Evolutionary conservation across 1,139 yeast species (phyloP).

Genomic region (Candida anutae): DNA sequence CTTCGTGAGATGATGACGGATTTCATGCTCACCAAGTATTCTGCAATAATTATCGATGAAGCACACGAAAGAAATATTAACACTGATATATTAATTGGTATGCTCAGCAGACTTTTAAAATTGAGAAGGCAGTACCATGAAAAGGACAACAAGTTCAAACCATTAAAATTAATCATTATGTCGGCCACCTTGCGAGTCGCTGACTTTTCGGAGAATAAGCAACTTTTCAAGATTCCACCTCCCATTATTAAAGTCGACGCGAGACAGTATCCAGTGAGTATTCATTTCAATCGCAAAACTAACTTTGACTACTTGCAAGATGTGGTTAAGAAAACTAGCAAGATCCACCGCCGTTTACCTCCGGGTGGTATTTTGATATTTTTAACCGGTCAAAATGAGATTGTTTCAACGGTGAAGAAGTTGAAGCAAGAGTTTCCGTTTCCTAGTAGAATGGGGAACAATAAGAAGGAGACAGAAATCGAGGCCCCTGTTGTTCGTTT

Average conservation of each 20-base stretch:
- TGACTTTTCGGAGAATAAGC: slow-evolving; percentile 79
- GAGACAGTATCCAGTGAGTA: slow-evolving; percentile 88
- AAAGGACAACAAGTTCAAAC: slow-evolving; percentile 46
- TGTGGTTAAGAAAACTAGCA: slow-evolving; percentile 75
- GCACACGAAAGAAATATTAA: slow-evolving; percentile 96
- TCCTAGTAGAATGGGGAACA: slow-evolving; percentile 15
- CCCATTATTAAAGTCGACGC: slow-evolving; percentile 91
- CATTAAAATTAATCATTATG: slow-evolving; percentile 71
- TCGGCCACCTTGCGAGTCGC: slow-evolving; percentile 93
- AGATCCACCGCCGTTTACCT: slow-evolving; percentile 80
- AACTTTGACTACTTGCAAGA: slow-evolving; percentile 76
- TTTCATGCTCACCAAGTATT: slow-evolving; percentile 70
- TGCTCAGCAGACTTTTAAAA: slow-evolving; percentile 79
- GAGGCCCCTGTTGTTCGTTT: slow-evolving; percentile 43
- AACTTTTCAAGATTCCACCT: slow-evolving; percentile 70
- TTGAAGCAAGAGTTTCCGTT: slow-evolving; percentile 66
- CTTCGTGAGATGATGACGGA: slow-evolving; percentile 89
- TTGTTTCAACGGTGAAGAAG: slow-evolving; percentile 63
- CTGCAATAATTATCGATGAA: slow-evolving; percentile 86
- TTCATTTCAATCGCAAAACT: slow-evolving; percentile 83
- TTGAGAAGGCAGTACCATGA: slow-evolving; percentile 55
- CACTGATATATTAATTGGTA: slow-evolving; percentile 92
- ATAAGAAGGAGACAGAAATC: slow-evolving; percentile 12
- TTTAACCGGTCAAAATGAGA: slow-evolving; percentile 92
- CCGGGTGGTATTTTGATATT: slow-evolving; percentile 92